phyloP scores from a whole-genome alignment of 441 rosid species.

The Kokia cookei region DNA sequence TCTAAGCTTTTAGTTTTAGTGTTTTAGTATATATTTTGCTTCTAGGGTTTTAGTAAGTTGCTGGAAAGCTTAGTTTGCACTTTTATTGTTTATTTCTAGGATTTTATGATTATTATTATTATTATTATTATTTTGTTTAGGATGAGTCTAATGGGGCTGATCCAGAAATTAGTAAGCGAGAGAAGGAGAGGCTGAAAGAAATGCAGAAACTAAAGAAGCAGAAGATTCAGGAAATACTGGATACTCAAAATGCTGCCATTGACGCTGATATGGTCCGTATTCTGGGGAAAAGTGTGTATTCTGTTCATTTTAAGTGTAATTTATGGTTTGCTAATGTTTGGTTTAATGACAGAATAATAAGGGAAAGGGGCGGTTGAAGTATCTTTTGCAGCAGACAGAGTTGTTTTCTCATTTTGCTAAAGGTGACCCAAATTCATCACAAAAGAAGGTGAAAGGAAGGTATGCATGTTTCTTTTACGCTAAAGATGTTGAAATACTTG shows the following conservation, averaged over 20 bases:
- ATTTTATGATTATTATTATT: not conserved
- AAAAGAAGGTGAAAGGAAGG: constrained; percentile 89
- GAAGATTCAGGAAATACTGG: constrained; percentile 89
- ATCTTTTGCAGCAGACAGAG: constrained; percentile 96
- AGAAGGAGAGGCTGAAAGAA: constrained; percentile 79
- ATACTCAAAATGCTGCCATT: constrained; percentile 88
- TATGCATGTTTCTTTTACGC: constrained; percentile 8
- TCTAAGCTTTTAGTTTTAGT: not conserved
- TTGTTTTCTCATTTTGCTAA: constrained; percentile 97
- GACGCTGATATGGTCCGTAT: constrained; percentile 83
- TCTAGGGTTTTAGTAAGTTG: not conserved
- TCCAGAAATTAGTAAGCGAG: constrained; percentile 70
- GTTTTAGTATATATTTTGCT: not conserved
- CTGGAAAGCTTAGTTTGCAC: not conserved
- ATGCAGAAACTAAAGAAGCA: constrained; percentile 89
- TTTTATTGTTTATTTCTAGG: not conserved
- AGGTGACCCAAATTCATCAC: constrained; percentile 67
- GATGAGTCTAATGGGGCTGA: constrained; percentile 35
- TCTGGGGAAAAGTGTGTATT: not conserved
- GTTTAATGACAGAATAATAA: constrained; percentile 56
- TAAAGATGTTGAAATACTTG: not conserved
- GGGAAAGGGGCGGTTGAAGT: constrained; percentile 92
- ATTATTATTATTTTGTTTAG: constrained; percentile 20
- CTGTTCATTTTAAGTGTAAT: not conserved
- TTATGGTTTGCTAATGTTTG: constrained; percentile 7